Evolutionary conservation across 305 asterid genomes (phyloP), one percentile per base, ranked within the genome.

Genomic region (Salvia sclarea): DNA sequence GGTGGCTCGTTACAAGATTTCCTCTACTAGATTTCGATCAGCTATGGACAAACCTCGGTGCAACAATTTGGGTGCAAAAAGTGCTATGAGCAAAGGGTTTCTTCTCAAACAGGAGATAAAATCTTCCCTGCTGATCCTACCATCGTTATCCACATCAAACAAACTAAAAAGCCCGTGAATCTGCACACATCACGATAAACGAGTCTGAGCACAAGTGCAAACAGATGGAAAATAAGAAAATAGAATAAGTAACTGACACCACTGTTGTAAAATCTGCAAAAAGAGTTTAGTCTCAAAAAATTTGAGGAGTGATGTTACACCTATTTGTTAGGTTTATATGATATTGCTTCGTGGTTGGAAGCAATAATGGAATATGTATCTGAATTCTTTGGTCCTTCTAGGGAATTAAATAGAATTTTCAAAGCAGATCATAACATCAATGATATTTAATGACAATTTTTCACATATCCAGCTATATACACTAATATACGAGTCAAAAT

Each of bases 51-150:
- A 55, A 53, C 61, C 71, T 54, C 66, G 59, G 53, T 66, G 80
- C 75, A 70, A 49, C 61, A 86, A 57, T 68, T 74, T 78, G 66
- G 86, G 83, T 3, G 86, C 80, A 66, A 95, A 88, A 43, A 95
- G 84, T 6, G 96, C 91, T 59, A 95, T 75, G 41, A 91, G 88
- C 86, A 85, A 79, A 0, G 99, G 96, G 43, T 80, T 49, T 70
- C 82, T 81, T 79, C 82, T 84, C 77, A 95, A 80, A 64, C 95
- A 81, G 9, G 77, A 60, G 8, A 65, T 6, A 9, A 92, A 92
- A 48, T 95, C 96, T 2, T 80, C 78, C 80, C 76, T 81, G 90
- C 92, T 84, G 72, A 95, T 84, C 70, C 68, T 88, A 75, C 87
- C 94, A 56, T 89, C 92, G 13, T 66, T 22, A 69, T 92, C 92